Evolutionary conservation across 1,139 yeast genomes (phyloP), one percentile per base, ranked within the genome.

Genomic region (Taphrina flavorubra): DNA sequence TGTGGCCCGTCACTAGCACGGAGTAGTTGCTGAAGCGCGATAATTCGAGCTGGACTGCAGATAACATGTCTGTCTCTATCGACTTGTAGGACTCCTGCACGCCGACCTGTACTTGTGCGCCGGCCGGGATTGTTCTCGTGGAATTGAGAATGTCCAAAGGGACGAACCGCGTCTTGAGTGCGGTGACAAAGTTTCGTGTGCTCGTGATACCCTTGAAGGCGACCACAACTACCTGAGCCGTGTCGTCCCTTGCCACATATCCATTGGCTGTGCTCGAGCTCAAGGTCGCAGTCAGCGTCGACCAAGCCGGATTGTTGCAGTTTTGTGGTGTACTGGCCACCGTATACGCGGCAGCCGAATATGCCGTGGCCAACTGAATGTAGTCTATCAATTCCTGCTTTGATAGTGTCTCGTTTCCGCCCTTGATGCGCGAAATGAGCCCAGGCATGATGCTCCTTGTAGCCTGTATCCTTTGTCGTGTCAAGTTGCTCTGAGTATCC

Each of bases 1-100:
- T 53, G 25, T 63, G 67, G 16, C 67, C 67, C 14, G 67, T 63
- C 11, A 63, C 61, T 13, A 63, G 53, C 25, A 63, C 36, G 7
- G 61, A 37, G 25, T 63, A 63, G 5, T 56, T 58, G 46, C 47
- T 14, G 60, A 25, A 18, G 13, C 10, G 53, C 34, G 25, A 18
- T 13, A 18, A 37, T 31, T 44, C 61, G 36, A 7, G 36, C 36
- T 55, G 34, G 36, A 63, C 16, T 20, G 67, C 44, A 20, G 36
- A 46, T 31, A 63, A 25, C 20, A 63, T 31, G 25, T 46, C 46
- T 13, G 39, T n/a, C 46, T 55, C 44, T 10, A 63, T 14, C 8
- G 61, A 16, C 37, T 42, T 16, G 47, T 42, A 63, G 14, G 67
- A 42, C 10, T 44, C 55, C 36, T 55, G 67, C 13, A 40, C 20